These are phyloP conservation scores for Ilyonectria sp. DNA, from an alignment of 2,329 filamentous ascomycete species.

Conservation along the genomic window DNA sequence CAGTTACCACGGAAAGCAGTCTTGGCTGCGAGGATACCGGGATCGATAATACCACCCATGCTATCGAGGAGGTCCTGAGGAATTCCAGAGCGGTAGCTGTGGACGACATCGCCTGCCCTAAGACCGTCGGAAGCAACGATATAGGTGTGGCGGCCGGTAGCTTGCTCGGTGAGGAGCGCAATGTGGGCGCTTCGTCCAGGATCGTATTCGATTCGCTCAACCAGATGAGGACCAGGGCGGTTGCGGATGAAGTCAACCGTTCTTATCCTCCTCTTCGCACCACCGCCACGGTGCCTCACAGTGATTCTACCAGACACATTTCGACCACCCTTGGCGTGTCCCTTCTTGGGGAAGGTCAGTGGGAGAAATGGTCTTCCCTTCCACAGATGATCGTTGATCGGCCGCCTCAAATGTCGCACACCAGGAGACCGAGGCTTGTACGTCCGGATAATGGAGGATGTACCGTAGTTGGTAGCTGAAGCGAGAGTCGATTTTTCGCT, in stretches of 20 bases:
- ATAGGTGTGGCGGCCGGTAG: constrained; percentile 85
- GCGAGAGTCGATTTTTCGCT: constrained; percentile 39
- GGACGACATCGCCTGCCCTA: constrained; percentile 89
- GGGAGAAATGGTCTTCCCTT: constrained; percentile 88
- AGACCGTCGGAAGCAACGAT: constrained; percentile 97
- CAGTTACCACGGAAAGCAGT: constrained; percentile 97
- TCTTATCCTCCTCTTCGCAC: constrained; percentile 91
- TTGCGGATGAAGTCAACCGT: constrained; percentile 90
- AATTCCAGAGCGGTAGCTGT: constrained; percentile 93
- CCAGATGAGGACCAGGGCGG: constrained; percentile 84
- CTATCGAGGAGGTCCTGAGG: constrained; percentile 87
- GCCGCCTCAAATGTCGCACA: constrained; percentile 89
- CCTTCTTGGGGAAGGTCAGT: constrained; percentile 93
- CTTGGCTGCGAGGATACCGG: constrained; percentile 94
- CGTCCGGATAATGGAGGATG: constrained; percentile 75
- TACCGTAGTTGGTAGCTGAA: constrained; percentile 45
- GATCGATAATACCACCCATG: constrained; percentile 95
- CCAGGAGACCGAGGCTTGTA: constrained; percentile 96
- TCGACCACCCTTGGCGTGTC: constrained; percentile 91
- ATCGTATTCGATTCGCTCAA: constrained; percentile 97
- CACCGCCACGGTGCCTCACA: constrained; percentile 92
- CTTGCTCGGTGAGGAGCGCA: constrained; percentile 83
- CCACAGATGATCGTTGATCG: constrained; percentile 97
- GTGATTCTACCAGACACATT: constrained; percentile 91
- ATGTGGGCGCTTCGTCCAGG: constrained; percentile 95